A percentile compares a stretch with the other conserved stretches of the same genome.
These are phyloP conservation scores for Nemania abortiva DNA, from an alignment of 2,329 filamentous ascomycete genomes.

Conservation along the genomic window DNA sequence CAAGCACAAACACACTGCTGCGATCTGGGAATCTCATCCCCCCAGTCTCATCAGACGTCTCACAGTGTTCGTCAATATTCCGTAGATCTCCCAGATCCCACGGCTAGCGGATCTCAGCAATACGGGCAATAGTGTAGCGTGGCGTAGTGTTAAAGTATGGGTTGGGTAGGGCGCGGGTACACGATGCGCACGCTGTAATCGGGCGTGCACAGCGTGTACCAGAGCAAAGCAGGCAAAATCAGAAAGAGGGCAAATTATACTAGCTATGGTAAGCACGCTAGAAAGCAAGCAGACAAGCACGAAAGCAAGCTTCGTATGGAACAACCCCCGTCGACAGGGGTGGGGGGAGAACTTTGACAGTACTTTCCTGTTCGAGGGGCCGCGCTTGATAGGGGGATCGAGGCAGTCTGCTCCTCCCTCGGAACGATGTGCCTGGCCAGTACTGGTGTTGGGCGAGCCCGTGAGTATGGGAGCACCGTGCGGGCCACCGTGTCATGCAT, in stretches of 20 bases:
- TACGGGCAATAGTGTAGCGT: not conserved
- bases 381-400: constrained; percentile 37
- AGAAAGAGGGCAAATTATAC: constrained; percentile 32
- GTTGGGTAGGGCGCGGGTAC: not conserved
- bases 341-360: constrained; percentile 21
- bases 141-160: not conserved
- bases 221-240: constrained; percentile 16
- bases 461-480: constrained; percentile 37
- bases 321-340: constrained; percentile 23
- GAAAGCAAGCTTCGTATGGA: constrained; percentile 34
- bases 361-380: constrained; percentile 34
- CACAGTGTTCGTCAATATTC: constrained; percentile 10
- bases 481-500: constrained; percentile 30
- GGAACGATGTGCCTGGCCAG: constrained; percentile 24
- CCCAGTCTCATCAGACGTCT: constrained; percentile 18
- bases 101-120: constrained; percentile 21
- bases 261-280: too few species aligned
- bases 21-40: constrained; percentile 24
- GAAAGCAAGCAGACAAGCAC: not conserved
- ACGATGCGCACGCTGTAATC: not conserved
- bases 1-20: constrained; percentile 25
- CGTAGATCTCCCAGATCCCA: constrained; percentile 14
- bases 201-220: not conserved
- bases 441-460: constrained; percentile 28
- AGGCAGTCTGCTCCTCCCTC: constrained; percentile 10